Evolutionary conservation across 768 basidiomycete species (phyloP).

Genomic region (Cystofilobasidium ferigula): DNA sequence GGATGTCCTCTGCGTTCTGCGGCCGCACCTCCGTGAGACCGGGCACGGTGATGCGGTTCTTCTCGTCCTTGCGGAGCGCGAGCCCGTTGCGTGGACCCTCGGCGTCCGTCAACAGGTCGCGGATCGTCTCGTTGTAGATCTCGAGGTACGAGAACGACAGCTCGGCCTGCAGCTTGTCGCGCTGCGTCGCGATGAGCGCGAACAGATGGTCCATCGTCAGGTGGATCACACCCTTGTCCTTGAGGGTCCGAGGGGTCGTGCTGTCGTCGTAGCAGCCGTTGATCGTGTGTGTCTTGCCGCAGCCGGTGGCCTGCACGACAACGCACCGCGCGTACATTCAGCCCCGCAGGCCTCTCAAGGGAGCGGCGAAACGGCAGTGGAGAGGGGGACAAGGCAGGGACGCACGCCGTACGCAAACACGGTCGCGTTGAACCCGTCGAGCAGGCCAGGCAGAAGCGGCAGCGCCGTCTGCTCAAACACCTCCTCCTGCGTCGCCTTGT

Average conservation of each 20-base stretch:
- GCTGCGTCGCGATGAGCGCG: constrained; percentile 75
- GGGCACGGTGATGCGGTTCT: constrained; percentile 64
- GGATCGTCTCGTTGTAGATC: constrained; percentile 98
- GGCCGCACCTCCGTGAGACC: constrained; percentile 74
- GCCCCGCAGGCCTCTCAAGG: neutral
- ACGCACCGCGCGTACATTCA: constrained; percentile 2
- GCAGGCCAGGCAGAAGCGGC: constrained; percentile 68
- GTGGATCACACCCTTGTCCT: constrained; percentile 66
- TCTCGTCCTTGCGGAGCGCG: constrained; percentile 86
- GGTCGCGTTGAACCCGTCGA: constrained; percentile 93
- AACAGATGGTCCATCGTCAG: constrained; percentile 96
- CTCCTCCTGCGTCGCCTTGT: constrained; percentile 67
- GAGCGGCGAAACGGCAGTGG: neutral
- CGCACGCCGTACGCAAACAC: constrained; percentile 97
- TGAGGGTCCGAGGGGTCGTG: constrained; percentile 46
- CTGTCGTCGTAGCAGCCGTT: constrained; percentile 51
- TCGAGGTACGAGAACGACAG: constrained; percentile 92
- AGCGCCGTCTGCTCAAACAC: constrained; percentile 78
- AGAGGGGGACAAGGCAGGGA: constrained; percentile 22
- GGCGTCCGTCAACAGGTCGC: constrained; percentile 72
- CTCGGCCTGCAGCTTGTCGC: constrained; percentile 71
- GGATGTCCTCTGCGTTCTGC: constrained; percentile 77
- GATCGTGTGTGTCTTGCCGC: constrained; percentile 98
- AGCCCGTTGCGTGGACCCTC: constrained; percentile 64
- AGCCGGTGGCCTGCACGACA: constrained; percentile 80